A percentile compares a stretch with the other conserved stretches of the same genome.
phyloP scores from a whole-genome alignment of 371 early-diverging fungal species.

The Gilbertella persicaria region DNA sequence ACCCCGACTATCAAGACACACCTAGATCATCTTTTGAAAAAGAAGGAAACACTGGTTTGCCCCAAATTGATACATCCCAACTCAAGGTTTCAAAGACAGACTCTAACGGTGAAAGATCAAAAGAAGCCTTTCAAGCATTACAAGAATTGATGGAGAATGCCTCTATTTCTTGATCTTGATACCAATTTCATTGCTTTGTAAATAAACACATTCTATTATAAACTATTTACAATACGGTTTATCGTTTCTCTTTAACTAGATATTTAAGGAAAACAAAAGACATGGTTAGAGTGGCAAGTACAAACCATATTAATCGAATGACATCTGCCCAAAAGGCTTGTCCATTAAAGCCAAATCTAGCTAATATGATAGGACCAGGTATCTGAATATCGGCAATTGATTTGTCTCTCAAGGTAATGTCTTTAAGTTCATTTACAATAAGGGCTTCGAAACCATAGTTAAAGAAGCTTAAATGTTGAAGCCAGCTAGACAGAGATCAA shows the following conservation, averaged over 20 bases:
- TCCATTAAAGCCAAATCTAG: constrained; percentile 50
- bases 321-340: constrained; percentile 52
- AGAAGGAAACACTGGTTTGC: background rate
- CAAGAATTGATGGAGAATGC: constrained; percentile 14
- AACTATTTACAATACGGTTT: background rate
- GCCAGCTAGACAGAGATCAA: constrained; percentile 46
- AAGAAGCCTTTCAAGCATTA: constrained; percentile 16
- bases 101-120: constrained; percentile 2
- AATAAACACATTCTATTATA: background rate
- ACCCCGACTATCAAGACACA: constrained; percentile 8
- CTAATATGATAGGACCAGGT: constrained; percentile 48
- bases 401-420: constrained; percentile 46
- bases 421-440: constrained; percentile 71
- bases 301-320: constrained; percentile 26
- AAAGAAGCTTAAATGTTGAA: constrained; percentile 82
- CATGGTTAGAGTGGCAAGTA: constrained; percentile 24
- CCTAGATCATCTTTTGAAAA: background rate
- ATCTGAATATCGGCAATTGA: constrained; percentile 55
- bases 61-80: background rate
- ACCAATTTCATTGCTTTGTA: too few relatives aligned
- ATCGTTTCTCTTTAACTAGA: constrained; percentile 46
- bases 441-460: constrained; percentile 89
- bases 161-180: background rate
- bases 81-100: background rate
- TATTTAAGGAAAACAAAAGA: constrained; percentile 46